These are phyloP conservation scores for Blastomyces gilchristii DNA, from an alignment of 2,329 filamentous ascomycete species.

Conservation along the genomic window DNA sequence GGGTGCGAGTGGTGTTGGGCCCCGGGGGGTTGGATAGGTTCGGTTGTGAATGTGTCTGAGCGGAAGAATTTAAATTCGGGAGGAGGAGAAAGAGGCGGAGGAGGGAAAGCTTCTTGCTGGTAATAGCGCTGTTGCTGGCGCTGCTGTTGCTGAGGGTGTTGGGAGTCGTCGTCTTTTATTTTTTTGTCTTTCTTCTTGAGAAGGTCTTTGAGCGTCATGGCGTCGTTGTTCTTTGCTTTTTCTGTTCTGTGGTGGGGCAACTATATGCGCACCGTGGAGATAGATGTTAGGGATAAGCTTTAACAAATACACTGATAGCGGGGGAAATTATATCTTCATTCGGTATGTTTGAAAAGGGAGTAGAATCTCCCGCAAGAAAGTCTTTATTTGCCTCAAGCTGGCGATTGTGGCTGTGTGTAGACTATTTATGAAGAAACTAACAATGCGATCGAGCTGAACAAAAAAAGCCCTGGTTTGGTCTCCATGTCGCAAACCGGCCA, in stretches of 20 bases:
- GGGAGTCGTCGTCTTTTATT: conserved; percentile 20
- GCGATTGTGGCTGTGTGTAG: conserved; percentile 3
- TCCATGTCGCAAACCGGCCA: background rate
- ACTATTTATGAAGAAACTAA: background rate
- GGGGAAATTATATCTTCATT: background rate
- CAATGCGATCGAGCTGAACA: background rate
- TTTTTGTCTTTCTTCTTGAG: conserved; percentile 53
- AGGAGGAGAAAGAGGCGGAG: conserved; percentile 23
- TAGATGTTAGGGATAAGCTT: background rate
- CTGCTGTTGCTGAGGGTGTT: conserved; percentile 12
- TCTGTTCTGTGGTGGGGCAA: conserved; percentile 1
- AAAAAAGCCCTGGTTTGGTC: background rate
- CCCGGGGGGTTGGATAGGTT: conserved; percentile 62
- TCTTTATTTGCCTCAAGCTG: background rate
- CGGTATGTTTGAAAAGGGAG: background rate
- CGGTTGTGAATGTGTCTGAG: conserved; percentile 69
- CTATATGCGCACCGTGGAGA: background rate
- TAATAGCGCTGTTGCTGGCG: conserved; percentile 11
- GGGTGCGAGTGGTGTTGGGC: conserved; percentile 25
- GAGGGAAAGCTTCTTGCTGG: conserved; percentile 44
- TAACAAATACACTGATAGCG: background rate
- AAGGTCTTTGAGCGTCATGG: conserved; percentile 52
- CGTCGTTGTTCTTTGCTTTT: conserved; percentile 10
- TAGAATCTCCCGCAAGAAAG: background rate
- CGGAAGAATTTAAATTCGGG: conserved; percentile 76